phyloP scores from a whole-genome alignment of 768 basidiomycete genomes.

The Termitomyces sp. region DNA sequence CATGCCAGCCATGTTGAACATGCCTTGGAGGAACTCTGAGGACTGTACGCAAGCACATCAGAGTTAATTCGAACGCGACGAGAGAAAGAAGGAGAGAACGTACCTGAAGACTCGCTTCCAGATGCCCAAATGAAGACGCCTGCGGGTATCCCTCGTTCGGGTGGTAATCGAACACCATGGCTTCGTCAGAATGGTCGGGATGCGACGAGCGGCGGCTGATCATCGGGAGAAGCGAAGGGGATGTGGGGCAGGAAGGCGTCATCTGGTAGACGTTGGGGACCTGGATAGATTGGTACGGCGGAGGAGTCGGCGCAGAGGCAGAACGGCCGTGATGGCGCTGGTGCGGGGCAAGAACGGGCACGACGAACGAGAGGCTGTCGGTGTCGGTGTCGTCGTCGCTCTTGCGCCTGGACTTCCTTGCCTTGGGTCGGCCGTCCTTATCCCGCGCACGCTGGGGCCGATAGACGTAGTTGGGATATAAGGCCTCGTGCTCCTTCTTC shows the following conservation, averaged over 20 bases:
- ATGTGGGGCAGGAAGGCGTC: slow-evolving; percentile 59
- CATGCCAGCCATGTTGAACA: slow-evolving; percentile 33
- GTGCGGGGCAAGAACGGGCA: slow-evolving; percentile 27
- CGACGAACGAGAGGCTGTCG: slow-evolving; percentile 38
- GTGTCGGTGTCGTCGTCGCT: slow-evolving; percentile 31
- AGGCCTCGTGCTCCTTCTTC: slow-evolving; percentile 73
- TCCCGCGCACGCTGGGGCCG: slow-evolving; percentile 66
- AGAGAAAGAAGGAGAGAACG: slow-evolving; percentile 13
- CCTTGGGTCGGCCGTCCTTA: slow-evolving; percentile 44
- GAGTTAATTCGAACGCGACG: slow-evolving; percentile 6
- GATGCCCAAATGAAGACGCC: slow-evolving; percentile 26
- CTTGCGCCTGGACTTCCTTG: slow-evolving; percentile 22
- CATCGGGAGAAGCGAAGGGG: slow-evolving; percentile 55
- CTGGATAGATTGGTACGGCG: slow-evolving; percentile 64
- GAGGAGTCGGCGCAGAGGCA: slow-evolving; percentile 63
- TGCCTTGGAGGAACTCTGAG: slow-evolving; percentile 46
- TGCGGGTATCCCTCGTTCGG: slow-evolving; percentile 40
- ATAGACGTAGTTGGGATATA: slow-evolving; percentile 78
- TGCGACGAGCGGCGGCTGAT: slow-evolving; percentile 59
- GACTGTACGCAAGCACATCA: slow-evolving; percentile 33
- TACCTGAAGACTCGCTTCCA: slow-evolving; percentile 47
- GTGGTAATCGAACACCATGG: slow-evolving; percentile 52
- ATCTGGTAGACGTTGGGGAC: slow-evolving; percentile 58
- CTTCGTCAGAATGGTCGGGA: slow-evolving; percentile 43
- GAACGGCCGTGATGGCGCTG: slow-evolving; percentile 33